Percentiles rank a stretch among this genome's conserved stretches.
phyloP scores from a whole-genome alignment of 306 rosid genomes.

The Biancaea sappan region DNA sequence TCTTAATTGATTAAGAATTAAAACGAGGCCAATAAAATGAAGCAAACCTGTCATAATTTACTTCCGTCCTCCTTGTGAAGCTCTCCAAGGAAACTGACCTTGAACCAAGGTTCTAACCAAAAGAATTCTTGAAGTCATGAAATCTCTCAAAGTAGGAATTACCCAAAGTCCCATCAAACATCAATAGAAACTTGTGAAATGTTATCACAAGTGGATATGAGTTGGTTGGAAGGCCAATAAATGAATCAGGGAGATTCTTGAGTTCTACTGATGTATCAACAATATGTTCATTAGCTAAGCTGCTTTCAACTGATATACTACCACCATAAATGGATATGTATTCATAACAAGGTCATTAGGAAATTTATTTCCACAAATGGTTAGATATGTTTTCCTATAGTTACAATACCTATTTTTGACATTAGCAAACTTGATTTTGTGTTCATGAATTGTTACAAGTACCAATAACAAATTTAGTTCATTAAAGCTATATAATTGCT shows the following conservation, averaged over 20 bases:
- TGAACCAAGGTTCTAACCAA: not conserved
- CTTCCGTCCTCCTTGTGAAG: conserved; percentile 52
- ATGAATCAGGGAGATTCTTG: conserved; percentile 54
- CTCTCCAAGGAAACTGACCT: conserved; percentile 43
- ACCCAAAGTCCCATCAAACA: conserved; percentile 68
- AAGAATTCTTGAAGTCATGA: conserved; percentile 13
- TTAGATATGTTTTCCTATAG: not conserved
- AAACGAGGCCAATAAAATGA: conserved; percentile 73
- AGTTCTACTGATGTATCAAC: conserved; percentile 37
- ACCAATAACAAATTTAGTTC: not conserved
- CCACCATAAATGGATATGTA: conserved; percentile 42
- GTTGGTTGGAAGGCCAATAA: conserved; percentile 38
- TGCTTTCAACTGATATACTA: not conserved
- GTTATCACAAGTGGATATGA: conserved; percentile 68
- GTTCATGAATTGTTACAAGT: too few relatives aligned
- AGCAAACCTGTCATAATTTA: conserved; percentile 59
- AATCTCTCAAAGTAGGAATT: conserved; percentile 61
- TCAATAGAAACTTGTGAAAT: conserved; percentile 63
- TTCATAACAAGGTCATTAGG: not conserved
- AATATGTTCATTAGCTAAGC: conserved; percentile 32
- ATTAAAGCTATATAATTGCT: too few relatives aligned
- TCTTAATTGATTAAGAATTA: conserved; percentile 40
- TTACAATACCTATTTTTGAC: not conserved
- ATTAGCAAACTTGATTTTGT: too few relatives aligned
- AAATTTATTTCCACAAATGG: too few relatives aligned